Percentiles rank a stretch among this genome's conserved stretches.
phyloP scores from a whole-genome alignment of 2,329 filamentous ascomycete species.

The Rosellinia necatrix region DNA sequence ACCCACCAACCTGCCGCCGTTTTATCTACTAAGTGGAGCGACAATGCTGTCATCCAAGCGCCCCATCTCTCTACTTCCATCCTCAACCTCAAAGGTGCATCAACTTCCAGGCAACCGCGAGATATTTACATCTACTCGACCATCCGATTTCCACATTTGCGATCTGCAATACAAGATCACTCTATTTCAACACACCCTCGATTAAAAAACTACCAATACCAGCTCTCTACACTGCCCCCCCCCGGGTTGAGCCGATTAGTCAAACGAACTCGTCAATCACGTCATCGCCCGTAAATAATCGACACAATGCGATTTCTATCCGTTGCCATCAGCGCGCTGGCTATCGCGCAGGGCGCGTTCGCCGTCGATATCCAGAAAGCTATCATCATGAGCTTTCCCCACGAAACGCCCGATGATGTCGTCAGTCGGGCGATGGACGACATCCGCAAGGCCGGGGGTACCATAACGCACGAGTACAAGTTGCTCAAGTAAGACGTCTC shows the following conservation, averaged over 20 bases:
- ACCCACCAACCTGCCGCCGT: background rate
- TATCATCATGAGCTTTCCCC: slow-evolving; percentile 78
- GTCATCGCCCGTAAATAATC: slow-evolving; percentile 14
- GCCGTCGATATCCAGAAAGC: slow-evolving; percentile 71
- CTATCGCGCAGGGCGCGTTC: slow-evolving; percentile 61
- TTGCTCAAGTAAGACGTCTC: slow-evolving; percentile 64
- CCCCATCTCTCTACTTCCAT: background rate
- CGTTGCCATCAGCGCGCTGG: slow-evolving; percentile 58
- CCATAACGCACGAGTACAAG: slow-evolving; percentile 78
- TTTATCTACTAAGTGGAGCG: background rate
- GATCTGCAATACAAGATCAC: too few relatives aligned
- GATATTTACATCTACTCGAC: too few relatives aligned
- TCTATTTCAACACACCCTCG: too few relatives aligned
- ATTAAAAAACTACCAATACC: too few relatives aligned
- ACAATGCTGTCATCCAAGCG: slow-evolving; percentile 11
- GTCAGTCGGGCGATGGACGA: slow-evolving; percentile 73
- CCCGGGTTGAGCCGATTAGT: background rate
- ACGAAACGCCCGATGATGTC: slow-evolving; percentile 68
- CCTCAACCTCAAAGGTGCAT: too few relatives aligned
- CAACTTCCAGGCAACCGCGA: slow-evolving; percentile 12
- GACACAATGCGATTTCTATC: slow-evolving; percentile 66
- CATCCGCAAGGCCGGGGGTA: slow-evolving; percentile 71
- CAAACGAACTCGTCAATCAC: slow-evolving; percentile 12
- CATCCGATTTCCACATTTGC: too few relatives aligned
- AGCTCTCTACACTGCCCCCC: background rate